These are phyloP conservation scores for Coemansia sp. DNA, from an alignment of 192 early-diverging fungal genomes.

Conservation along the genomic window DNA sequence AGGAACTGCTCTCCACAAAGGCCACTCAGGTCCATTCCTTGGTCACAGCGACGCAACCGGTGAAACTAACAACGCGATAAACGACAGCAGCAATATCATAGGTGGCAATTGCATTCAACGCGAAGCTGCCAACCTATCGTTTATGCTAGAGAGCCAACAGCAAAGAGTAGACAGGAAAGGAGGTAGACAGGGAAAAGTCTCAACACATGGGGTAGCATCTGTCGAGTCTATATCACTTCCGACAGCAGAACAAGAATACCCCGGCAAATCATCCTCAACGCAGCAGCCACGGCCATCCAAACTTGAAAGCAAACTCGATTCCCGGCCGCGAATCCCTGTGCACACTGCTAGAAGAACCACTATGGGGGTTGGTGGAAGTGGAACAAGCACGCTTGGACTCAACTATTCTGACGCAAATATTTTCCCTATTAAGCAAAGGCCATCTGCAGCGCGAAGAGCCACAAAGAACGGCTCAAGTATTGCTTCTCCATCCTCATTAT, in stretches of 20 bases:
- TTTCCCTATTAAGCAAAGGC: slow-evolving; percentile 41
- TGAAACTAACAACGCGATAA: slow-evolving; percentile 9
- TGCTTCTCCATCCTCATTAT: slow-evolving; percentile 1
- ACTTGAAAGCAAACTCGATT: slow-evolving; percentile 6
- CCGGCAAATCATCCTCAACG: not conserved
- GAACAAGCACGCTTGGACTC: slow-evolving; percentile 51
- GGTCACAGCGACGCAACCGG: slow-evolving; percentile 14
- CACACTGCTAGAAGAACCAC: slow-evolving; percentile 32
- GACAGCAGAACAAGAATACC: not conserved
- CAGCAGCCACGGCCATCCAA: not conserved
- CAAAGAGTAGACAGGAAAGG: slow-evolving; percentile 2
- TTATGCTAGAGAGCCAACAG: slow-evolving; percentile 24
- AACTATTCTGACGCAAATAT: slow-evolving; percentile 43
- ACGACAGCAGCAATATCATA: slow-evolving; percentile 12
- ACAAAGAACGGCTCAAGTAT: slow-evolving; percentile 10
- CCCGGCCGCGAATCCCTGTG: slow-evolving; percentile 23
- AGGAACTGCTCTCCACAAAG: not conserved
- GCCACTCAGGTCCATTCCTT: not conserved
- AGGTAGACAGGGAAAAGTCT: slow-evolving; percentile 12
- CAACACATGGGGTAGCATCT: not conserved
- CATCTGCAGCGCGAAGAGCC: slow-evolving; percentile 8
- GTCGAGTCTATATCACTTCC: not conserved
- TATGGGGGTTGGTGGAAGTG: slow-evolving; percentile 54
- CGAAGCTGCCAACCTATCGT: slow-evolving; percentile 19
- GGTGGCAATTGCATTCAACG: slow-evolving; percentile 17